Base-by-base conservation (phyloP, 2,329 filamentous ascomycete genomes). In the Nannizzia gypsea region DNA sequence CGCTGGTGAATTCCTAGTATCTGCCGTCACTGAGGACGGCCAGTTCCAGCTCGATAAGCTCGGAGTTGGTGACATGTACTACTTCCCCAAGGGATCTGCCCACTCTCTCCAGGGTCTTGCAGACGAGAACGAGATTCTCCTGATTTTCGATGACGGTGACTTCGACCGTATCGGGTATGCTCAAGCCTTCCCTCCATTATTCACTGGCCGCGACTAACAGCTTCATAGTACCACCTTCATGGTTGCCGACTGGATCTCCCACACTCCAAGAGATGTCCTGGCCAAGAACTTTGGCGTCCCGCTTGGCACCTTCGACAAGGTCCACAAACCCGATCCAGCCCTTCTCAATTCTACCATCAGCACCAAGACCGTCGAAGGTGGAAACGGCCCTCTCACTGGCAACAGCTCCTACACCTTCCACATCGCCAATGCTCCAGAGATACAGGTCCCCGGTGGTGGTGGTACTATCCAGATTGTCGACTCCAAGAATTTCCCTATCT, bases 221-320 rank as follows among this genome's bases (percentile, higher is more conserved):
- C 4, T 61, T 24, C 31, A 26, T 36, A 81, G 82, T n/a, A 86
- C 83, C 0, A 87, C 85, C 0, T 88, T 88, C 76, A 86, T 83
- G 73, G 77, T 88, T 24, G 84, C 85, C 63, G 85, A 88, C 72
- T 88, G 85, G 85, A 77, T 88, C 38, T 74, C 80, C 0, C 84
- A 87, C 67, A 88, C 84, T 0, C 85, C 85, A 0, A 81, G 80
- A 59, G 73, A 76, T 0, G 76, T 88, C 50, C 74, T 88, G 0
- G 84, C 84, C 38, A 87, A 86, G 73, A 88, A 87, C 74, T 87
- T 88, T 64, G 83, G 83, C 22, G 77, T 88, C 20, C 76, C 81
- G 56, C 76, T 78, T 22, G 79, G 79, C 0, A 77, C 84, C 52
- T 87, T 88, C 63, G 76, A 81, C 63, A 77, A 76, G 5, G 73